A percentile compares a stretch with the other conserved stretches of the same genome.
phyloP scores from a whole-genome alignment of 192 early-diverging fungal species.

The Gryganskiella cystojenkinii region DNA sequence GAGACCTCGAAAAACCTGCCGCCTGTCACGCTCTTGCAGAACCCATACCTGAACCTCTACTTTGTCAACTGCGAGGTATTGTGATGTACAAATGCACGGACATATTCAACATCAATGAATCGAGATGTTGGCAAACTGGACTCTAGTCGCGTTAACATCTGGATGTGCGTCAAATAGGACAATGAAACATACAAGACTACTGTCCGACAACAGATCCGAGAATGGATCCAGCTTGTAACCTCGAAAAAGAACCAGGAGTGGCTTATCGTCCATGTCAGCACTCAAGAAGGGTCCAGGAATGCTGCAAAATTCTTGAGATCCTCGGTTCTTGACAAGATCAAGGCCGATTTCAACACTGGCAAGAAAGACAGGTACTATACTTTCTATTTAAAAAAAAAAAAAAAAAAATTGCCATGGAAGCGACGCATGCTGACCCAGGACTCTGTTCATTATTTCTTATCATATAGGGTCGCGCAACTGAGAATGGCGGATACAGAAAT shows the following conservation, averaged over 20 bases:
- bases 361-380: conserved; percentile 67
- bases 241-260: conserved; percentile 90
- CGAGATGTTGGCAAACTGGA: too few relatives aligned
- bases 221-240: conserved; percentile 80
- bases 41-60: conserved; percentile 82
- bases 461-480: conserved; percentile 58
- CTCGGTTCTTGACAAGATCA: conserved; percentile 86
- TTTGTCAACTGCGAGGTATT: conserved; percentile 83
- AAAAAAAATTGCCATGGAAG: not conserved
- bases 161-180: conserved; percentile 63
- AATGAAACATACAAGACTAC: conserved; percentile 77
- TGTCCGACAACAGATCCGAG: conserved; percentile 74
- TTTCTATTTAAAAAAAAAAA: not conserved
- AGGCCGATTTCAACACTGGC: conserved; percentile 81
- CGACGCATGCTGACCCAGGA: not conserved
- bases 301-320: conserved; percentile 71
- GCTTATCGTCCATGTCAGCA: conserved; percentile 84
- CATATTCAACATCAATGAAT: too few relatives aligned
- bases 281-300: conserved; percentile 59
- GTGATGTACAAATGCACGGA: not conserved
- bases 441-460: not conserved
- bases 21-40: conserved; percentile 57
- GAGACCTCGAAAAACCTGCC: conserved; percentile 53
- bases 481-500: conserved; percentile 60
- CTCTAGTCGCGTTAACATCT: not conserved